phyloP scores from a whole-genome alignment of 2,329 filamentous ascomycete genomes.

The Xylariaceae sp. region DNA sequence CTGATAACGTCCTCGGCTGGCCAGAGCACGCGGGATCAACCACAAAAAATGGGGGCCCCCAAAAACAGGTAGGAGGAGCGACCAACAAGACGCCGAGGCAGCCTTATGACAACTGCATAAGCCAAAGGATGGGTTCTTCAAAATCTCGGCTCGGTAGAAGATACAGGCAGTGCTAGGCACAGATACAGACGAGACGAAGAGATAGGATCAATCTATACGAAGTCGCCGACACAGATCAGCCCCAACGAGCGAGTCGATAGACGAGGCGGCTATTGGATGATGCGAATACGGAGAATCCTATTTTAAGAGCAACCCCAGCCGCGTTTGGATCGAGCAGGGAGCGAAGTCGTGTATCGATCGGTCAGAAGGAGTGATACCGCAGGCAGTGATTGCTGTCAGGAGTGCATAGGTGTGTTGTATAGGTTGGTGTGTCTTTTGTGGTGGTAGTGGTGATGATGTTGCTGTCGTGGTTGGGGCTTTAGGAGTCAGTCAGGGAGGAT shows the following conservation, averaged over 20 bases:
- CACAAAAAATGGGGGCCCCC: not conserved
- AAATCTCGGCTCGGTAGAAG: conserved; percentile 8
- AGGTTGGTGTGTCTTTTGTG: not conserved
- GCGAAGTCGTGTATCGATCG: not conserved
- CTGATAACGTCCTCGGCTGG: conserved; percentile 1
- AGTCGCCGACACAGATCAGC: conserved; percentile 10
- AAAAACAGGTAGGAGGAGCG: conserved; percentile 17
- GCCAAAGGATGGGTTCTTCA: conserved; percentile 15
- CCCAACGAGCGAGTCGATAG: conserved; percentile 2
- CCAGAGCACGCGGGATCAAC: not conserved
- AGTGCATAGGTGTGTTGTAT: conserved; percentile 4
- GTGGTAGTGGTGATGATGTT: too few species aligned
- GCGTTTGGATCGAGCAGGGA: not conserved
- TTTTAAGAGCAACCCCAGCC: not conserved
- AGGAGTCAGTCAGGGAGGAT: not conserved
- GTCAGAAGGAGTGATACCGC: conserved; percentile 7
- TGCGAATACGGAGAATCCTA: not conserved
- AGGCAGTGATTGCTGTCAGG: not conserved
- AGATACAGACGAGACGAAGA: conserved; percentile 7
- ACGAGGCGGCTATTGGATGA: not conserved
- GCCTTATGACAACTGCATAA: conserved; percentile 27
- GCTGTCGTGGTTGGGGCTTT: not conserved
- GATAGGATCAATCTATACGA: conserved; percentile 9
- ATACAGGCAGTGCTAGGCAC: conserved; percentile 7
- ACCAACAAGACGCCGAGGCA: conserved; percentile 23